Conservation (phyloP, 2,329 filamentous ascomycete genomes). For the Venturia carpophila region DNA sequence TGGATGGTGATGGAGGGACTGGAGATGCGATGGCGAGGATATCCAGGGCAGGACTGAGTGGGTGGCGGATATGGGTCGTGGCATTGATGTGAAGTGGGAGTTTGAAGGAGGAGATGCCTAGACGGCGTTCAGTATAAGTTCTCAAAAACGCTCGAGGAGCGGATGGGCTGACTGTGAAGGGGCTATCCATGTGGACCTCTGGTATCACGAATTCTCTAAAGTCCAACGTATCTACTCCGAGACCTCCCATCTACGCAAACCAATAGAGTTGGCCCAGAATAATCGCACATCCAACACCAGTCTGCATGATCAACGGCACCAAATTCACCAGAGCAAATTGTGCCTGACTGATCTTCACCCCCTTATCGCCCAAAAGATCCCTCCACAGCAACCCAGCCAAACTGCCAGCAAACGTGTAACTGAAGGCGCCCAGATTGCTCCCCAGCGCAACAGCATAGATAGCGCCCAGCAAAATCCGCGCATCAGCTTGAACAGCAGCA, state of each 20-base stretch:
- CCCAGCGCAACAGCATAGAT: slow-evolving; percentile 3
- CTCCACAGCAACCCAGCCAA: slow-evolving; percentile 1
- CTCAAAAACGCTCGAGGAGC: no score
- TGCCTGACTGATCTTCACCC: slow-evolving; percentile 1
- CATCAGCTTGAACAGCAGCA: not conserved
- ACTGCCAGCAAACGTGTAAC: slow-evolving; percentile 2
- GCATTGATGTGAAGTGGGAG: no score
- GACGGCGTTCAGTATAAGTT: no score
- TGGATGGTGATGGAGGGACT: no score
- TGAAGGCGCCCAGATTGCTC: slow-evolving; percentile 7
- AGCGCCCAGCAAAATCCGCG: not conserved
- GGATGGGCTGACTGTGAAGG: no score
- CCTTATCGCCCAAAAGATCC: not conserved
- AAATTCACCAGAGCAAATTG: slow-evolving; percentile 3
- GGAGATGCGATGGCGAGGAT: no score
- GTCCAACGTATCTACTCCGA: not conserved
- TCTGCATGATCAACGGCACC: slow-evolving; percentile 1
- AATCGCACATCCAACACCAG: slow-evolving; percentile 6
- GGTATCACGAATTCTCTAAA: no score
- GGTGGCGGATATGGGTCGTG: no score
- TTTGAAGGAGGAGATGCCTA: no score
- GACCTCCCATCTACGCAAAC: not conserved
- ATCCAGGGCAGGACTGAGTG: no score
- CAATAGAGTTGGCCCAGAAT: slow-evolving; percentile 1
- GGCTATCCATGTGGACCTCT: no score